Conservation (phyloP, 1,139 yeast species). For the Kluyveromyces marxianus region DNA sequence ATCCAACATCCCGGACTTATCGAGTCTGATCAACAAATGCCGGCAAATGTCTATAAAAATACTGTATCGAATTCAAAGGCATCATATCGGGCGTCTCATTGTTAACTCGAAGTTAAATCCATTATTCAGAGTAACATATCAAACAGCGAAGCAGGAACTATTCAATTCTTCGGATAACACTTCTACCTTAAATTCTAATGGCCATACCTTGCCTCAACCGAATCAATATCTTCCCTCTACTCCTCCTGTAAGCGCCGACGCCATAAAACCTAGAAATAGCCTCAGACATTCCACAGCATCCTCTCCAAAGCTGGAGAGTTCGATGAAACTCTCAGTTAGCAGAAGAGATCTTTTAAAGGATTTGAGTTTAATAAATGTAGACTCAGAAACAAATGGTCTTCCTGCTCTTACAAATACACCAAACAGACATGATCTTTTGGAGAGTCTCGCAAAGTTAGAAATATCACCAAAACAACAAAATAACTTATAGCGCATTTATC, state of each 20-base stretch:
- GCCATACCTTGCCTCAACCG: no score
- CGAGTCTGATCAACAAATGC: slow-evolving; percentile 8
- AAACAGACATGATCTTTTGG: background rate
- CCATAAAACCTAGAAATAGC: background rate
- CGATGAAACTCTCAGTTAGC: slow-evolving; percentile 4
- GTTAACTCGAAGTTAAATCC: slow-evolving; percentile 9
- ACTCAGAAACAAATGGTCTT: background rate
- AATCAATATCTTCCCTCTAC: no score
- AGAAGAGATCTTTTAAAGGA: slow-evolving; percentile 12
- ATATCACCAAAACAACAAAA: slow-evolving; percentile 2
- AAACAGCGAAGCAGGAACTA: slow-evolving; percentile 6
- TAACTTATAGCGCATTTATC: background rate
- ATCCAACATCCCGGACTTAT: slow-evolving; percentile 3
- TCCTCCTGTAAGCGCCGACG: background rate
- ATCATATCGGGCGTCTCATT: slow-evolving; percentile 17
- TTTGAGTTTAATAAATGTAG: slow-evolving; percentile 3
- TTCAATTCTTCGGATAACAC: background rate
- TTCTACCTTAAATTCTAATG: no score
- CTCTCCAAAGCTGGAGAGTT: background rate
- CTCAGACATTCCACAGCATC: background rate
- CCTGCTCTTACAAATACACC: background rate
- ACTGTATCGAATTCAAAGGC: slow-evolving; percentile 13
- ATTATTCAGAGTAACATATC: slow-evolving; percentile 6
- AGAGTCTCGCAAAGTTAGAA: background rate
- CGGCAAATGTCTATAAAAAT: slow-evolving; percentile 12